Evolutionary conservation across 306 rosid species (phyloP).

Genomic region (Malus domestica): DNA sequence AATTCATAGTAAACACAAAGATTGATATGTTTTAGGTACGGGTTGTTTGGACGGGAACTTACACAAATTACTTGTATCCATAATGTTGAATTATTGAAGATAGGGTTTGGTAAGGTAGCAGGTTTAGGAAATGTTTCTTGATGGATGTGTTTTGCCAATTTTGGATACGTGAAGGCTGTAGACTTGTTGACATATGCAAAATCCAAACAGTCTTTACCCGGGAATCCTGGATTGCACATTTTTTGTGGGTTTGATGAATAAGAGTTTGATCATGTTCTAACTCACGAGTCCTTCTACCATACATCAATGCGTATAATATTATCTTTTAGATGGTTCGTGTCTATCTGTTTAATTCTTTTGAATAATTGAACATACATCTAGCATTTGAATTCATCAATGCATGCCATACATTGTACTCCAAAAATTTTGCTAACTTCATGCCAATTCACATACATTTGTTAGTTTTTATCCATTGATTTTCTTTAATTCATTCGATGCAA

Average conservation of each 20-base stretch:
- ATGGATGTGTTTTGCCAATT: slow-evolving; percentile 4
- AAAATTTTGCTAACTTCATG: background rate
- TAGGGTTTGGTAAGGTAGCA: background rate
- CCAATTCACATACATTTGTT: too few relatives aligned
- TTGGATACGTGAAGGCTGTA: slow-evolving; percentile 1
- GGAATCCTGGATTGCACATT: slow-evolving; percentile 6
- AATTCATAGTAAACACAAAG: background rate
- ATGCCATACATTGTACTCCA: background rate
- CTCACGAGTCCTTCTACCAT: background rate
- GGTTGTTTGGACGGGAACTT: background rate
- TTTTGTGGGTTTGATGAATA: background rate
- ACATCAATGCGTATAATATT: background rate
- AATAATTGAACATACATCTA: background rate
- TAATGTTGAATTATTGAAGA: slow-evolving; percentile 4
- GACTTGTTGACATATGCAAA: background rate
- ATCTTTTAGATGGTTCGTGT: too few relatives aligned
- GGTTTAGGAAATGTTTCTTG: background rate
- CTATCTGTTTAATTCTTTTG: background rate
- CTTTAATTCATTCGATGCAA: too few relatives aligned
- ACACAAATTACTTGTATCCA: background rate
- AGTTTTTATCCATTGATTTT: too few relatives aligned
- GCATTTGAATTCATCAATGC: background rate
- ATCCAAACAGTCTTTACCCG: background rate
- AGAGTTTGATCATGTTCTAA: background rate
- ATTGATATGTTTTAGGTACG: background rate